phyloP scores from a whole-genome alignment of 1,284 basidiomycete genomes.

The Farysia itapuensis region DNA sequence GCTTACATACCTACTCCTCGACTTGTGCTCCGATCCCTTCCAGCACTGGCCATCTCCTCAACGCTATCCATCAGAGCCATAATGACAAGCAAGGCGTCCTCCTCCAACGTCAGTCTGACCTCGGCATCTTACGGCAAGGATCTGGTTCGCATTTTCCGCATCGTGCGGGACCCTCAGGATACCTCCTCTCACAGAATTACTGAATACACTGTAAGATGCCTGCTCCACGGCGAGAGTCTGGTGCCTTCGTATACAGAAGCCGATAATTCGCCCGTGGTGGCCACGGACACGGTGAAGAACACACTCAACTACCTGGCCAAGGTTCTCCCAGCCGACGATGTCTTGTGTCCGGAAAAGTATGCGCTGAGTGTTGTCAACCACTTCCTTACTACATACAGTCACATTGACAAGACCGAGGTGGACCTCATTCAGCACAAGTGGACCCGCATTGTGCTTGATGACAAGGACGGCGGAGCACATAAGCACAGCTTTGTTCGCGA shows the following conservation, averaged over 20 bases:
- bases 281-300: constrained; percentile 74
- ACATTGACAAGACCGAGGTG: constrained; percentile 71
- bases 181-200: constrained; percentile 35
- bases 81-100: constrained; percentile 36
- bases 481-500: constrained; percentile 82
- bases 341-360: constrained; percentile 72
- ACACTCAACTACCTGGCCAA: constrained; percentile 69
- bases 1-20: too few relatives aligned
- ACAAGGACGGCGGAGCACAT: constrained; percentile 65
- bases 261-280: constrained; percentile 50
- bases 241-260: constrained; percentile 41
- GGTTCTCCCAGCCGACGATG: constrained; percentile 23
- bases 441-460: constrained; percentile 71
- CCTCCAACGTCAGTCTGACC: constrained; percentile 35
- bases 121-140: constrained; percentile 51
- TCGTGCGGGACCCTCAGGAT: constrained; percentile 43
- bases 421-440: constrained; percentile 81
- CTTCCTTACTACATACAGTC: constrained; percentile 79
- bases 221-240: constrained; percentile 42
- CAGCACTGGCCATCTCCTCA: not conserved
- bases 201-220: constrained; percentile 47
- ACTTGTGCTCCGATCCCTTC: too few relatives aligned
- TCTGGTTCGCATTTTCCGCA: constrained; percentile 47
- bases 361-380: constrained; percentile 82
- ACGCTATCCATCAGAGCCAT: too few relatives aligned